phyloP scores from a whole-genome alignment of 495 filamentous ascomycete species.

The Penicillium ochrochloron region DNA sequence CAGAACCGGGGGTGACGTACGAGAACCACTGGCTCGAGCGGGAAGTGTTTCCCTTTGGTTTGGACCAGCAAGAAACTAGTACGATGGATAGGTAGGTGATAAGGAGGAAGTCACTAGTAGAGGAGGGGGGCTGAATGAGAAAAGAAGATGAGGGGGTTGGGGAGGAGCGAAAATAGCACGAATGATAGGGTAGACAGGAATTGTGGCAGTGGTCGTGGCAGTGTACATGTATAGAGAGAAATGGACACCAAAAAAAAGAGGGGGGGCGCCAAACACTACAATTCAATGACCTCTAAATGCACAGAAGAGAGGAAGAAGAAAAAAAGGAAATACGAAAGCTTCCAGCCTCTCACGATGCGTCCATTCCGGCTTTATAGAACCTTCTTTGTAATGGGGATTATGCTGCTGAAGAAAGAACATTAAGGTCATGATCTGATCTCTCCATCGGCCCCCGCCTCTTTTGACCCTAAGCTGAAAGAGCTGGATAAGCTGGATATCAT shows the following conservation, averaged over 20 bases:
- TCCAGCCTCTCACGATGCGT: not conserved
- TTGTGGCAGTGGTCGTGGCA: slow-evolving; percentile 2
- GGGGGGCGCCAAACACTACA: not conserved
- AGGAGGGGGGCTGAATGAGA: not conserved
- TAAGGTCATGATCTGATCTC: slow-evolving; percentile 11
- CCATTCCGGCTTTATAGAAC: slow-evolving; percentile 11
- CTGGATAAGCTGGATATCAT: not conserved
- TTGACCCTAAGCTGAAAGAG: slow-evolving; percentile 4
- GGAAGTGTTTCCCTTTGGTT: not conserved
- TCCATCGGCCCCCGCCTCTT: slow-evolving; percentile 3
- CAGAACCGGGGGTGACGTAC: slow-evolving; percentile 18
- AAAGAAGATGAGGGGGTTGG: slow-evolving; percentile 3
- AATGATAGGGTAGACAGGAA: not conserved
- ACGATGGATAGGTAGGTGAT: not conserved
- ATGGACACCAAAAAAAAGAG: not conserved
- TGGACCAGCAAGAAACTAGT: not conserved
- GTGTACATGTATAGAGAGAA: not conserved
- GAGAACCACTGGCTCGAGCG: slow-evolving; percentile 6
- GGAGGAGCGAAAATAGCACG: not conserved
- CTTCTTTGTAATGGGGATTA: not conserved
- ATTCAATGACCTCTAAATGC: not conserved
- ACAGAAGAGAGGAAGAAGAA: not conserved
- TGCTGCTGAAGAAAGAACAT: slow-evolving; percentile 1
- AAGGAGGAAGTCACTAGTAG: too few species aligned
- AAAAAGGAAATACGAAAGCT: slow-evolving; percentile 6